Evolutionary conservation across 1,139 yeast genomes (phyloP).

Genomic region (Cylindricascospora bacillispora): DNA sequence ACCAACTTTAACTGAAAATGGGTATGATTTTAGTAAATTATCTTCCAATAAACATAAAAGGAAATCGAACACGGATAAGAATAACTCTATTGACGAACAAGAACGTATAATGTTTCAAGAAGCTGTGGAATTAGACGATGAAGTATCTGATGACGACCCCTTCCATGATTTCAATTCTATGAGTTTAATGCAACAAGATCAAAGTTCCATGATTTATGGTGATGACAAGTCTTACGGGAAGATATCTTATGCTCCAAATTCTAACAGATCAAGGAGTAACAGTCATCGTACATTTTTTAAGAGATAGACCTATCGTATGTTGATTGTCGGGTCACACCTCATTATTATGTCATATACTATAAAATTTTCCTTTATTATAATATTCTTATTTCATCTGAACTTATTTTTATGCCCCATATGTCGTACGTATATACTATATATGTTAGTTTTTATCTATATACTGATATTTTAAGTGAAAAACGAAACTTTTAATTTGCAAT

Average conservation of each 20-base stretch:
- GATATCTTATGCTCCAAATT: constrained; percentile 48
- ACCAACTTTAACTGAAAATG: constrained; percentile 62
- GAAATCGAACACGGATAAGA: constrained; percentile 7
- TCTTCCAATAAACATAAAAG: constrained; percentile 15
- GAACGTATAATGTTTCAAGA: constrained; percentile 32
- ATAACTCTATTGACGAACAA: constrained; percentile 18
- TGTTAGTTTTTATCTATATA: no score
- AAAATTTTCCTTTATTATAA: no score
- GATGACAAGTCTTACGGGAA: constrained; percentile 50
- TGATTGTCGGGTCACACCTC: no score
- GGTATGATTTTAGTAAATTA: constrained; percentile 29
- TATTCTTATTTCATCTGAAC: no score
- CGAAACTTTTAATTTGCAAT: no score
- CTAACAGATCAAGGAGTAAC: constrained; percentile 29
- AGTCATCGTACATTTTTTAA: constrained; percentile 29
- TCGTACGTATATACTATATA: no score
- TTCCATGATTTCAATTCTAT: constrained; percentile 81
- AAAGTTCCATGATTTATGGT: constrained; percentile 36
- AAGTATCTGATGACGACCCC: constrained; percentile 46
- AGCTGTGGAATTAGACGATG: constrained; percentile 23
- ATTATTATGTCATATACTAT: no score
- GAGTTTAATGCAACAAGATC: constrained; percentile 67
- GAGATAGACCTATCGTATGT: constrained; percentile 29
- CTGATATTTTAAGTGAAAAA: no score
- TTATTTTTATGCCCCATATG: no score